Evolutionary conservation across 768 basidiomycete species (phyloP).

Genomic region (Boletus insuetus): DNA sequence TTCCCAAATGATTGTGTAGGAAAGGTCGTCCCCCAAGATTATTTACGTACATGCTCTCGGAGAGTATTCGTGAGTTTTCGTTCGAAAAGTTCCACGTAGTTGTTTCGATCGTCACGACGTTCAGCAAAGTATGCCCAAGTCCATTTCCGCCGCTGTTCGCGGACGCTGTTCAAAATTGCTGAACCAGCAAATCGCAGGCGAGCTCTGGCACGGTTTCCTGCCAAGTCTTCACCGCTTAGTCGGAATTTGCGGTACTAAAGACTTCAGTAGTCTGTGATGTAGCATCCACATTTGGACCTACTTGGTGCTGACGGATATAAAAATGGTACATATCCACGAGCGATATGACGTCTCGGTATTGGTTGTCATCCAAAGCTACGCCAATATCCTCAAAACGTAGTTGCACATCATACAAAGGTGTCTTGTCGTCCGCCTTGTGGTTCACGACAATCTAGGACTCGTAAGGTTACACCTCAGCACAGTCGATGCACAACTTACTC

Average conservation of each 20-base stretch:
- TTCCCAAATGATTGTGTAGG: background rate
- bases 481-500: conserved; percentile 45
- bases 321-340: conserved; percentile 97
- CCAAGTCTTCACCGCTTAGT: conserved; percentile 60
- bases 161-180: conserved; percentile 80
- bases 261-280: conserved; percentile 8
- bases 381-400: conserved; percentile 92
- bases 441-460: conserved; percentile 70
- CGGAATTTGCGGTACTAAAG: conserved; percentile 75
- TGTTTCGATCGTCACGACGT: conserved; percentile 81
- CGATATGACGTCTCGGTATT: conserved; percentile 91
- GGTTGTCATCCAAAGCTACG: conserved; percentile 85
- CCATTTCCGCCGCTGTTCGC: conserved; percentile 82
- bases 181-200: conserved; percentile 74
- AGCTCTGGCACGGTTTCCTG: conserved; percentile 59
- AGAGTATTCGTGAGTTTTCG: conserved; percentile 60
- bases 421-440: conserved; percentile 66
- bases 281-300: conserved; percentile 29
- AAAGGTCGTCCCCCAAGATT: background rate
- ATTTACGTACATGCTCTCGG: conserved; percentile 48
- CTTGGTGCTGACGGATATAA: conserved; percentile 81
- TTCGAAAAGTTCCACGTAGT: conserved; percentile 84
- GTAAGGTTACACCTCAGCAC: background rate
- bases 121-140: conserved; percentile 89
- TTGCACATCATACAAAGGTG: conserved; percentile 83